Base-by-base conservation (phyloP, 192 early-diverging fungal species). In the Haplosporangium gracile region DNA sequence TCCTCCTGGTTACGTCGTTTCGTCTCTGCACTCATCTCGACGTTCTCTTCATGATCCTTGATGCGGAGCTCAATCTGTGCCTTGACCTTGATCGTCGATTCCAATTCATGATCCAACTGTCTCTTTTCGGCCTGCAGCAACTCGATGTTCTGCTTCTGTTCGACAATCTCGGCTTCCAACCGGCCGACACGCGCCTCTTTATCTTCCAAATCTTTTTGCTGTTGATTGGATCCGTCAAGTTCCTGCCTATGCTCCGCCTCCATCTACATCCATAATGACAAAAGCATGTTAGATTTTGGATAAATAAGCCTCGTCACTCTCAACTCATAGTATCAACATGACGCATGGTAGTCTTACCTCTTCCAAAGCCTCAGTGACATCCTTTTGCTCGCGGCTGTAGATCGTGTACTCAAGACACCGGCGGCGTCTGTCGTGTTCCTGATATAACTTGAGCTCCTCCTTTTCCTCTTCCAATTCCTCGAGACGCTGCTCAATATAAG, bases 321-420 rank as follows among this genome's bases (percentile, higher is more conserved):
- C 1, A 69, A 4, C 0, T 20, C 42, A 82, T 39, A 78, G 1
- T 51, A 71, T 0, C 26, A 57, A 70, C 29, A 38, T 10, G 39
- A 43, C 34, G 16, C 32, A 26, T 15, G 8, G 6, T 29, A 39
- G 13, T 13, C 69, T 36, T 77, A 90, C 89, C 43, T 95, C 94
- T 68, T 96, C 95, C 26, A 99, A 82, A 73, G 93, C 93, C 74
- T 95, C 91, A n/a, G 91, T 92, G 0, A 96, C 91, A 71, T 97
- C 96, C 45, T 93, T 90, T 77, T 97, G 96, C 89, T 99, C 98
- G 15, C 95, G 92, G 68, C 93, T 93, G 88, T 96, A 97, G 40
- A 99, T 96, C n/a, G 96, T 94, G 85, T 98, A 98, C 81, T 99
- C 97, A 10, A 99, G 89, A 36, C 94, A 95, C 39, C 97, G 90